Conservation (phyloP, 257 asterid genomes). For the Echium plantagineum region DNA sequence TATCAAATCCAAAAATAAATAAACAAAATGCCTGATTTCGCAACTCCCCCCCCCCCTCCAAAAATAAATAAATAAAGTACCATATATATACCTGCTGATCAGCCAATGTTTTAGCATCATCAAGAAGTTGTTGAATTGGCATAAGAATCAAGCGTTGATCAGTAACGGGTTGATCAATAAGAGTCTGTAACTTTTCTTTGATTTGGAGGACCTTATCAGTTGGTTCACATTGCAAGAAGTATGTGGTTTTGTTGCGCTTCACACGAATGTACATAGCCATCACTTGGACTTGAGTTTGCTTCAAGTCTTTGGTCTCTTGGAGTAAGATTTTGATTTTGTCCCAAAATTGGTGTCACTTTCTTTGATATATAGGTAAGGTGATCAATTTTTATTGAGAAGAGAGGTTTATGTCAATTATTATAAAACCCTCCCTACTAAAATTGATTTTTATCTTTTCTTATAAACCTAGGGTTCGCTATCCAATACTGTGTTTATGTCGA, state of each 20-base stretch:
- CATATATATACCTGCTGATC: constrained; percentile 71
- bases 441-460: no score
- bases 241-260: constrained; percentile 78
- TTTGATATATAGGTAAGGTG: no score
- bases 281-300: neutral
- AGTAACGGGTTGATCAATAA: constrained; percentile 59
- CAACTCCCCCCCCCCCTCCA: neutral
- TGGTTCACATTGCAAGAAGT: constrained; percentile 80
- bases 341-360: no score
- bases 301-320: no score
- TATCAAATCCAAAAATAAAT: neutral
- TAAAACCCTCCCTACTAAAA: no score
- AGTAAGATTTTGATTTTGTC: no score
- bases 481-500: no score
- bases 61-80: neutral
- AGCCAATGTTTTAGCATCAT: constrained; percentile 73
- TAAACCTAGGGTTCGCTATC: no score
- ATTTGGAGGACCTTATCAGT: constrained; percentile 63
- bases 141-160: constrained; percentile 61
- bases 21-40: neutral
- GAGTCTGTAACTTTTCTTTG: constrained; percentile 78
- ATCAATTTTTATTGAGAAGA: no score
- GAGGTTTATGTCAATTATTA: no score
- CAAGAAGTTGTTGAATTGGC: constrained; percentile 49
- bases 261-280: constrained; percentile 91